Base-by-base conservation (phyloP, 352 stramenopile genomes). In the Globisporangium paroecandrum region DNA sequence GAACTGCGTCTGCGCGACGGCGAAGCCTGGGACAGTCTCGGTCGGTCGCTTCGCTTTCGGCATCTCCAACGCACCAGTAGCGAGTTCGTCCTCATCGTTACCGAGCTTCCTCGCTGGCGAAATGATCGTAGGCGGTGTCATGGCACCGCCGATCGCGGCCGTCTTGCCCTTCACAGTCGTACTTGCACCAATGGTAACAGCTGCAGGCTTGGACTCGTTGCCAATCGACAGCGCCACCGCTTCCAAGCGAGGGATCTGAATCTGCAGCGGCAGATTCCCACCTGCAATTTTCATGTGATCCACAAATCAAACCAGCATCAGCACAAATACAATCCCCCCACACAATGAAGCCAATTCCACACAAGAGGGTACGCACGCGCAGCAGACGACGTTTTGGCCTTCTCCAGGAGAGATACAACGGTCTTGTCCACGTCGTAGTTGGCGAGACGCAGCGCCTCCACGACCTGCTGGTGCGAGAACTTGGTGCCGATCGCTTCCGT, bases 391-490 rank as follows among this genome's bases (percentile, higher is more conserved):
- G 81, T 83, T 67, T 89, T 89, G 57, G 76, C 70, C 64, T 87
- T 90, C 65, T 93, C 85, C 65, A 95, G 67, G 20, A 95, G 72
- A 58, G 78, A 80, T 36, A 93, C 78, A 15, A 94, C 84, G 0
- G 87, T 73, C 68, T 89, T 84, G 66, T 94, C 85, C 57, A 90
- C 54, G 59, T 95, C 86, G 68, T 95, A 95, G 68, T 95, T 95
- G 70, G 82, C 65, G 10, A 61, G 66, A 43, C 87, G 83, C 55
- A 95, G 70, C 66, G 89, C 83, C 32, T 91, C 79, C 4, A 79
- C 75, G 65, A 94, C 78, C 72, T 92, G 79, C n/a, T 76, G 58
- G 27, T 79, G 60, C 22, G 82, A 78, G 59, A 91, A 89, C 38
- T 79, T 81, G 64, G 55, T 75, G 36, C 85, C 81, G 4, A 89